Evolutionary conservation across 768 basidiomycete genomes (phyloP).

Genomic region (Sutorius australiensis): DNA sequence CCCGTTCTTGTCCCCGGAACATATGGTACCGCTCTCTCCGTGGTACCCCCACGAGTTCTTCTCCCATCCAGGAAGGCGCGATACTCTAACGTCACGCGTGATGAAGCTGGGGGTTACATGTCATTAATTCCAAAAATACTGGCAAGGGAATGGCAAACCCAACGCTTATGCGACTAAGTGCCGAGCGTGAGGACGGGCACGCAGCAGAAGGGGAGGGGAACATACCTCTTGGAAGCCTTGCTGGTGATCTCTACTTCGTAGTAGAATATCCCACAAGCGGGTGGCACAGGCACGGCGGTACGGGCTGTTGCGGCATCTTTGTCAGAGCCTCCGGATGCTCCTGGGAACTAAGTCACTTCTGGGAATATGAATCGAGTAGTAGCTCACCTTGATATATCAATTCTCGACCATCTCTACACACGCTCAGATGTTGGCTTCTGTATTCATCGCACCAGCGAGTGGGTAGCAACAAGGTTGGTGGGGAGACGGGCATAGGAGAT

Average conservation of each 20-base stretch:
- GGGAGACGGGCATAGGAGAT: constrained; percentile 19
- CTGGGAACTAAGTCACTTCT: constrained; percentile 28
- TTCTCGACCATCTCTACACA: constrained; percentile 71
- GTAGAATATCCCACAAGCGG: constrained; percentile 89
- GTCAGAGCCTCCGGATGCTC: constrained; percentile 56
- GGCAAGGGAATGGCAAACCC: constrained; percentile 48
- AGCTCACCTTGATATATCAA: constrained; percentile 62
- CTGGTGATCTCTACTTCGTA: constrained; percentile 85
- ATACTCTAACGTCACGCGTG: constrained; percentile 57
- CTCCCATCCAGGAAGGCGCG: constrained; percentile 85
- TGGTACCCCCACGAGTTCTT: constrained; percentile 87
- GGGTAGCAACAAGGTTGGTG: constrained; percentile 56
- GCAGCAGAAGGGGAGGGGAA: constrained; percentile 3
- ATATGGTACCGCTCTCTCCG: constrained; percentile 82
- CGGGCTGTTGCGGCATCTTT: constrained; percentile 84
- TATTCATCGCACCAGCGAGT: constrained; percentile 77
- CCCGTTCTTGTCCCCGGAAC: constrained; percentile 70
- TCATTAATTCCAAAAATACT: constrained; percentile 7
- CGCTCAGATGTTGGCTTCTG: constrained; percentile 52
- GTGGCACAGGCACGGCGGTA: constrained; percentile 72
- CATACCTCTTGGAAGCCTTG: constrained; percentile 77
- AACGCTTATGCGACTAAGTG: constrained; percentile 68
- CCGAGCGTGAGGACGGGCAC: constrained; percentile 14
- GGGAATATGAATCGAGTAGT: neutral
- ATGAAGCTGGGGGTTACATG: constrained; percentile 51